These are phyloP conservation scores for Cupressus sempervirens DNA, from an alignment of 75 land plant species.

Conservation along the genomic window DNA sequence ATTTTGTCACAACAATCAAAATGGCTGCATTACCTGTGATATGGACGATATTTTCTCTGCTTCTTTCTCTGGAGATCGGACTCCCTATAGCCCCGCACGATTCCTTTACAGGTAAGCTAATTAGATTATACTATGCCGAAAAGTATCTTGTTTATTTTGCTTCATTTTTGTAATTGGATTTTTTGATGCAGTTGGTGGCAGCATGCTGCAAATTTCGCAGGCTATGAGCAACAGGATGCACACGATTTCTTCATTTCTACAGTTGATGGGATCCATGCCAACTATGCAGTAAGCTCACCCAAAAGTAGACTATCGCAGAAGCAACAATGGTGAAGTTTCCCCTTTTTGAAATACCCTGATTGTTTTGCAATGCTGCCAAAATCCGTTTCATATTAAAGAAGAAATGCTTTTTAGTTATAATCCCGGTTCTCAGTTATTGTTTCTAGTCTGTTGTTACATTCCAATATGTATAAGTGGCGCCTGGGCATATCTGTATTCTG, in stretches of 20 bases:
- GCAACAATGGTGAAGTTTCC: background rate
- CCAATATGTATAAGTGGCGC: too few species aligned
- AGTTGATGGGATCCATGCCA: conserved; percentile 78
- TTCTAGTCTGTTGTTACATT: too few species aligned
- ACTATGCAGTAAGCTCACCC: background rate
- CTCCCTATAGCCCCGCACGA: conserved; percentile 85
- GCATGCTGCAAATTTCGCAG: conserved; percentile 74
- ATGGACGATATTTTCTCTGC: conserved; percentile 75
- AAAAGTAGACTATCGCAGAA: background rate
- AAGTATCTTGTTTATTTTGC: background rate
- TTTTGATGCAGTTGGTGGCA: conserved; percentile 81
- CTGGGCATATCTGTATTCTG: too few species aligned
- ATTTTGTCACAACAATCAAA: conserved; percentile 31
- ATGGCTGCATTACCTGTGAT: conserved; percentile 71
- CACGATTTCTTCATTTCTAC: conserved; percentile 89
- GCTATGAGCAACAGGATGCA: conserved; percentile 89
- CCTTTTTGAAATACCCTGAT: background rate
- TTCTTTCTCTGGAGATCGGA: conserved; percentile 74
- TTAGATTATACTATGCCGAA: background rate
- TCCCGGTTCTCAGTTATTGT: too few species aligned
- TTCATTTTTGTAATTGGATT: background rate
- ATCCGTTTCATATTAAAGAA: background rate
- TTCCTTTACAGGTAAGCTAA: conserved; percentile 65
- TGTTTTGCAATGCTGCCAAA: background rate
- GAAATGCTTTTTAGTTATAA: background rate